These are phyloP conservation scores for Ustilago xerochloae DNA, from an alignment of 1,284 basidiomycete genomes.

Conservation along the genomic window DNA sequence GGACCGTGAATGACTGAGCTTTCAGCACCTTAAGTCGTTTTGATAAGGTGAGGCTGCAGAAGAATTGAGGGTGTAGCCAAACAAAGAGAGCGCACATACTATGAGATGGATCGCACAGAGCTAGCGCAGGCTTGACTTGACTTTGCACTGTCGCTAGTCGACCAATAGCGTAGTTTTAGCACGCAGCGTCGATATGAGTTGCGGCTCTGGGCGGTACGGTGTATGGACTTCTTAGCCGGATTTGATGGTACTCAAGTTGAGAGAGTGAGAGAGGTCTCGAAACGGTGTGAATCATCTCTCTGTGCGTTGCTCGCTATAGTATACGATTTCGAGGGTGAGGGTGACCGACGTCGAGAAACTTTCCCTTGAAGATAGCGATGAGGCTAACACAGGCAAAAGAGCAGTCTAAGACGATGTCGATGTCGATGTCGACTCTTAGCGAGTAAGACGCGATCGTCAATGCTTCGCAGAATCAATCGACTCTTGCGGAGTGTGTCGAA, in stretches of 20 bases:
- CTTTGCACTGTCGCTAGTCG: neutral
- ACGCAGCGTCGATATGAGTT: neutral
- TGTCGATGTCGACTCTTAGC: too few species aligned
- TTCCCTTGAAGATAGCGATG: too few species aligned
- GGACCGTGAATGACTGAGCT: neutral
- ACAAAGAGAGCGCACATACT: neutral
- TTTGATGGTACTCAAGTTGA: too few species aligned
- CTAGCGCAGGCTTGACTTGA: neutral
- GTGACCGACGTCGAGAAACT: neutral
- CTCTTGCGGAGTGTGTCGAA: conserved; percentile 1
- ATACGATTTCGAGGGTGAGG: neutral
- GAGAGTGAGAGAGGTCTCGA: neutral
- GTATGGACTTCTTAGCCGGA: too few species aligned
- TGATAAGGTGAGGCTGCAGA: neutral
- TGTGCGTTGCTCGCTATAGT: neutral
- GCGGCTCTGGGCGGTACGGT: neutral
- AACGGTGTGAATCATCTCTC: neutral
- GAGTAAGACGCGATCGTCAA: too few species aligned
- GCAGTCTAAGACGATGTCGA: too few species aligned
- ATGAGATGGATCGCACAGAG: neutral
- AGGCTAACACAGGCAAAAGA: too few species aligned
- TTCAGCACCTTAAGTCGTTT: too few species aligned
- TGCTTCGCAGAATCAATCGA: too few species aligned
- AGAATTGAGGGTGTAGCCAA: neutral
- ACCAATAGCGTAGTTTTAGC: neutral